Percentiles rank a stretch among this genome's conserved stretches.
These are phyloP conservation scores for Picea sitchensis DNA, from an alignment of 75 land plant genomes.

Conservation along the genomic window DNA sequence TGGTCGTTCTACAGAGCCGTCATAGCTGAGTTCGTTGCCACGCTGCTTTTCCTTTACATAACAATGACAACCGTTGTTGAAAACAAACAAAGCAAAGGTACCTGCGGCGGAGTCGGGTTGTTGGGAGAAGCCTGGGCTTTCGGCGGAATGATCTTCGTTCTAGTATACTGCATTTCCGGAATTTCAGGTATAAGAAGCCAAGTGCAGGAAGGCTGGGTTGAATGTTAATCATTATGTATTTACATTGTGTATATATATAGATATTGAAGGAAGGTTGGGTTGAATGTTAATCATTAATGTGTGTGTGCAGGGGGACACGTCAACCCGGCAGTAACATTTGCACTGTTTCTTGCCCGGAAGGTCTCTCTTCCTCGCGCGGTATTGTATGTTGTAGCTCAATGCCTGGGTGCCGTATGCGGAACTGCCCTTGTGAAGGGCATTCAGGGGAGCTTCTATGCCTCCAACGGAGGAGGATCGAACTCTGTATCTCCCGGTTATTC, in stretches of 20 bases:
- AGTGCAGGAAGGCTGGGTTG: too few species aligned
- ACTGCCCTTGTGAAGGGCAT: slow-evolving; percentile 46
- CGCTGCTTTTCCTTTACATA: slow-evolving; percentile 46
- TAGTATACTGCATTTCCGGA: slow-evolving; percentile 54
- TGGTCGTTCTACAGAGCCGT: slow-evolving; percentile 56
- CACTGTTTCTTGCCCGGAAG: slow-evolving; percentile 32
- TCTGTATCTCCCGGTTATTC: slow-evolving; percentile 14
- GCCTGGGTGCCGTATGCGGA: slow-evolving; percentile 13
- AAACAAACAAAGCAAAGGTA: background rate
- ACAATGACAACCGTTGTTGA: slow-evolving; percentile 48
- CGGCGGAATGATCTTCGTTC: slow-evolving; percentile 59
- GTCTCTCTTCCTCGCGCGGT: slow-evolving; percentile 27
- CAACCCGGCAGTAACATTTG: slow-evolving; percentile 41
- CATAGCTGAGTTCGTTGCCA: slow-evolving; percentile 57
- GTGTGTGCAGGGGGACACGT: slow-evolving; percentile 32
- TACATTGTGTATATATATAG: too few species aligned
- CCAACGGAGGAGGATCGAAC: slow-evolving; percentile 7
- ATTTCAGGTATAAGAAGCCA: slow-evolving; percentile 31
- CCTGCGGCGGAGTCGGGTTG: slow-evolving; percentile 37
- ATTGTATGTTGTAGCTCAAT: slow-evolving; percentile 19
- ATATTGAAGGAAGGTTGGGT: too few species aligned
- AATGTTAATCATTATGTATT: too few species aligned
- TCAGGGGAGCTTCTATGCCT: slow-evolving; percentile 3
- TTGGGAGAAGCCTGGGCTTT: slow-evolving; percentile 55
- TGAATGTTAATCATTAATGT: too few species aligned